A percentile compares a stretch with the other conserved stretches of the same genome.
Evolutionary conservation across 1,284 basidiomycete species (phyloP).

Genomic region (Naganishia sp.): DNA sequence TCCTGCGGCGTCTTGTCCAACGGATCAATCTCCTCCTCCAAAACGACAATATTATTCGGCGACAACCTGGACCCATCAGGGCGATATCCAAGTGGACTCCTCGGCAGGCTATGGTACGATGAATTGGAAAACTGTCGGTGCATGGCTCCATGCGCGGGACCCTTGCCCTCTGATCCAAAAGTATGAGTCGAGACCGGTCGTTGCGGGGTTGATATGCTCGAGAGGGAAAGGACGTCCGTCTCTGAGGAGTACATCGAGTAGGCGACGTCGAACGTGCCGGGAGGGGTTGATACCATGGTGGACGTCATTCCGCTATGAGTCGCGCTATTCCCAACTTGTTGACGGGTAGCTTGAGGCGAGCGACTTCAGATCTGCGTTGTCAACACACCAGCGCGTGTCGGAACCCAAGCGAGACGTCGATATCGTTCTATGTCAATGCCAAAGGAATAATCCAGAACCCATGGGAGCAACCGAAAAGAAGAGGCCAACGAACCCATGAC

Average conservation of each 20-base stretch:
- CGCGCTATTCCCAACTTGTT: background rate
- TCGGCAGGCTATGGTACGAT: background rate
- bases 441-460: too few relatives aligned
- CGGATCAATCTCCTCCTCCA: conserved; percentile 17
- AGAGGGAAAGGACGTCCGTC: conserved; percentile 2
- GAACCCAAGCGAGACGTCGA: too few relatives aligned
- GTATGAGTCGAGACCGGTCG: conserved; percentile 13
- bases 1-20: background rate
- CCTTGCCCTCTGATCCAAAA: conserved; percentile 2
- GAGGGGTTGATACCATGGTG: background rate
- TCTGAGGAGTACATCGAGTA: background rate
- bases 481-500: background rate
- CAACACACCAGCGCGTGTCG: too few relatives aligned
- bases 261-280: background rate
- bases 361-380: too few relatives aligned
- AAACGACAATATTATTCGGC: background rate
- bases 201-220: background rate
- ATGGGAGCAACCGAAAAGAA: too few relatives aligned
- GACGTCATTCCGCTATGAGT: background rate
- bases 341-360: too few relatives aligned
- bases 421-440: too few relatives aligned
- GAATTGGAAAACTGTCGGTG: conserved; percentile 7
- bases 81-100: conserved; percentile 2
- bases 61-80: background rate
- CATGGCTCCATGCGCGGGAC: background rate